Evolutionary conservation across 208 protist species (phyloP).

Genomic region (Trypanosoma grayi): DNA sequence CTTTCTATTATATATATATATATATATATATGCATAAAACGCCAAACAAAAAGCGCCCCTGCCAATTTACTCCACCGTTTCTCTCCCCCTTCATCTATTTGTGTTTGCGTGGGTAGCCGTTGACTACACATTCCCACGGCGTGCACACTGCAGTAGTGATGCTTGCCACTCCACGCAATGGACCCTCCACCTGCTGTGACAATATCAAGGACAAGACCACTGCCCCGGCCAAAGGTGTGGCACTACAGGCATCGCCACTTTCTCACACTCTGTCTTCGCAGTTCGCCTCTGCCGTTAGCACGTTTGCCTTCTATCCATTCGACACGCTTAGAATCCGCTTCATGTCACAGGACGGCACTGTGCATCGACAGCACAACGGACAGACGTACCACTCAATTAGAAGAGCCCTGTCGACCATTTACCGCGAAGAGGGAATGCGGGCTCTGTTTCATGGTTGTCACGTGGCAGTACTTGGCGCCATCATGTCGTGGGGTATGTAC

Average conservation of each 20-base stretch:
- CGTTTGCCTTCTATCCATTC: constrained; percentile 83
- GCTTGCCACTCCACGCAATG: too few relatives aligned
- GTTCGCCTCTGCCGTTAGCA: constrained; percentile 65
- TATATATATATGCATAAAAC: too few relatives aligned
- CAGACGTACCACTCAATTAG: constrained; percentile 51
- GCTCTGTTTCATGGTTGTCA: constrained; percentile 72
- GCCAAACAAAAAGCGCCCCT: background rate
- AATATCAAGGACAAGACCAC: background rate
- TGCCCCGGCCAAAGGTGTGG: too few relatives aligned
- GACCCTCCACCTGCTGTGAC: background rate
- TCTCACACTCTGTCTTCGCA: constrained; percentile 69
- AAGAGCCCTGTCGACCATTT: constrained; percentile 35
- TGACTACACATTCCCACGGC: too few relatives aligned
- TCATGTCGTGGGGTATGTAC: constrained; percentile 81
- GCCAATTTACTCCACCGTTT: background rate
- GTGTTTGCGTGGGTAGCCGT: too few relatives aligned
- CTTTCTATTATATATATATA: background rate
- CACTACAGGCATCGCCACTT: constrained; percentile 30
- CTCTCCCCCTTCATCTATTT: too few relatives aligned
- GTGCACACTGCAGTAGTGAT: too few relatives aligned
- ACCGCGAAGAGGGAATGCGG: constrained; percentile 49
- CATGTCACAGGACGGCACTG: constrained; percentile 83
- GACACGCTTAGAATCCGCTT: constrained; percentile 85
- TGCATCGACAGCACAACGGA: constrained; percentile 69
- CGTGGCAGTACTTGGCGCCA: constrained; percentile 54